phyloP scores from a whole-genome alignment of 345 rosid species.

The Acer yangbiense region DNA sequence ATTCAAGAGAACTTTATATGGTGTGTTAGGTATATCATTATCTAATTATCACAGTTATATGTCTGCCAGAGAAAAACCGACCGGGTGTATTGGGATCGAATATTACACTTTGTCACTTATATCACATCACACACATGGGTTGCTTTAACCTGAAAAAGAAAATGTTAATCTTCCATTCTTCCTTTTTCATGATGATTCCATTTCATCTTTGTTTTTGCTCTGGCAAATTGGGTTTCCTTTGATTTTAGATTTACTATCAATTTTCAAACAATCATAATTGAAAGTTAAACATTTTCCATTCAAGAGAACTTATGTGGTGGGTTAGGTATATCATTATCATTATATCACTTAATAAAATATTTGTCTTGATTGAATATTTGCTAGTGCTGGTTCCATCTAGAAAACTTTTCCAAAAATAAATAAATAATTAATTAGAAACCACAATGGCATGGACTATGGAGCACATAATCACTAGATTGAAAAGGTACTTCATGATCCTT shows the following conservation, averaged over 20 bases:
- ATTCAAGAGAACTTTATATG: background rate
- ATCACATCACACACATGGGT: background rate
- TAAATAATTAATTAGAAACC: background rate
- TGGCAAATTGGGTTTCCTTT: background rate
- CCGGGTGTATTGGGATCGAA: too few species aligned
- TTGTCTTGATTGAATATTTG: background rate
- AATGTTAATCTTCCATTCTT: background rate
- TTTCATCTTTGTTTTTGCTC: too few species aligned
- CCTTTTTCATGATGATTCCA: too few species aligned
- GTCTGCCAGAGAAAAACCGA: too few species aligned
- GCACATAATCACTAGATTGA: constrained; percentile 11
- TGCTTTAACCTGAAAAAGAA: constrained; percentile 16
- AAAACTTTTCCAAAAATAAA: background rate
- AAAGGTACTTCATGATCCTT: background rate
- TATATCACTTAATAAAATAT: background rate
- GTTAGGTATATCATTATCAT: background rate
- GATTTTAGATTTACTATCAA: background rate
- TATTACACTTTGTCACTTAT: too few species aligned
- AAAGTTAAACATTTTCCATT: background rate
- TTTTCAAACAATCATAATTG: too few species aligned
- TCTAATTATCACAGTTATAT: too few species aligned
- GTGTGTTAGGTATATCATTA: background rate
- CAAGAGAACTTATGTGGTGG: background rate
- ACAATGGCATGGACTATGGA: background rate
- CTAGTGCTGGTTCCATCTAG: constrained; percentile 1